These are phyloP conservation scores for Barnettozyma pratensis DNA, from an alignment of 805 yeast species.

Conservation along the genomic window DNA sequence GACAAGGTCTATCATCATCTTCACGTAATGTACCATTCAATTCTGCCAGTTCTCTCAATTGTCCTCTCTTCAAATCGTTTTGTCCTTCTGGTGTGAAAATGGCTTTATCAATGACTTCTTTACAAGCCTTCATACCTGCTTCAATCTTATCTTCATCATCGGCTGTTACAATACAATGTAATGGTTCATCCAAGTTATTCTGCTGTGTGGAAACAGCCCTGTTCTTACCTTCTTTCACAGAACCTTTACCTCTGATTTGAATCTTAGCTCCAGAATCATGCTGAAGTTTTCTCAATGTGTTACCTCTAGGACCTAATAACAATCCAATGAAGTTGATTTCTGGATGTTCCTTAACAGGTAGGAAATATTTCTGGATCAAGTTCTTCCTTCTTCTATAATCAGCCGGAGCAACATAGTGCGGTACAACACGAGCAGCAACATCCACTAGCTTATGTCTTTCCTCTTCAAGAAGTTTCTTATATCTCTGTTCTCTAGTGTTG, in stretches of 20 bases:
- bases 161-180: conserved; percentile 84
- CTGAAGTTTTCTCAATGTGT: conserved; percentile 76
- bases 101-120: conserved; percentile 75
- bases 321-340: conserved; percentile 90
- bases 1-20: conserved; percentile 60
- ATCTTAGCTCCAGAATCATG: conserved; percentile 83
- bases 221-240: conserved; percentile 86
- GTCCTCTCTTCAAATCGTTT: conserved; percentile 86
- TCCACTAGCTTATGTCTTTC: conserved; percentile 82
- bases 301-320: conserved; percentile 92
- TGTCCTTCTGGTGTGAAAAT: conserved; percentile 89
- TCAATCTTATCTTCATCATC: conserved; percentile 74
- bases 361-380: conserved; percentile 73
- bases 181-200: conserved; percentile 66
- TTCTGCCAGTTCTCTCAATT: conserved; percentile 86
- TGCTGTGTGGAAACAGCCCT: conserved; percentile 33
- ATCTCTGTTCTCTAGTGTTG: conserved; percentile 75
- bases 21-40: conserved; percentile 92
- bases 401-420: conserved; percentile 73
- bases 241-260: conserved; percentile 92
- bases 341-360: conserved; percentile 85
- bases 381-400: conserved; percentile 70
- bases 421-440: conserved; percentile 63
- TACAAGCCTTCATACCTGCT: conserved; percentile 68
- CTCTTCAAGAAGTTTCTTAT: conserved; percentile 55